Evolutionary conservation across 257 asterid species (phyloP), one percentile per base, ranked within the genome.

Genomic region (Jaltomata sinuosa): DNA sequence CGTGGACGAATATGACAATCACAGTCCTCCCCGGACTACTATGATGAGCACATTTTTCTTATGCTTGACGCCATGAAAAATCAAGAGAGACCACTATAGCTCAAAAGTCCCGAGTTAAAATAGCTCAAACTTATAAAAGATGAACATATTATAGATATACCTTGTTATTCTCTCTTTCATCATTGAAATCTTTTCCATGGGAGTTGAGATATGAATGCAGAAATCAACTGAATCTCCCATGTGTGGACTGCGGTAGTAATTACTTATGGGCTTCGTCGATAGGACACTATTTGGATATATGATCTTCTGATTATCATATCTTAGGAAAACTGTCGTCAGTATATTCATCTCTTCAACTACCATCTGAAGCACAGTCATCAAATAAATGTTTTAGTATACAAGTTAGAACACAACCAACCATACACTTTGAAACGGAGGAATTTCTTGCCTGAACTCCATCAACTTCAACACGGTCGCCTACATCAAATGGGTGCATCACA

Each of bases 401-500:
- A 40, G 11, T 4, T 25, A 7, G 16, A 62, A 80, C 16, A 52
- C 34, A 16, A 11, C 14, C 34, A 40, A 45, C 3, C 18, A 21
- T 21, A 27, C 0, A 3, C 10, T 16, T 18, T 31, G 67, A 42
- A 36, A 45, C 0, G 10, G 68, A 72, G 0, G 69, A 69, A 65
- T n/a, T 55, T 71, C 88, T 89, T 86, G 95, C 99, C 91, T 94
- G 98, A 85, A 94, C 95, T 65, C 93, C 95, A 2, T 96, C 98
- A 16, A 96, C 87, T 83, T 94, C 98, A 85, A 94, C 90, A 81
- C 99, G 99, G 68, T 96, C 99, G 14, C 99, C 99, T 9, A 96
- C 99, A 76, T 96, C 99, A 87, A 87, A 96, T 0, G 99, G 99
- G 88, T 96, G 99, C 98, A 93, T 94, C 85, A 96, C 99, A 32